These are phyloP conservation scores for Dissophora ornata DNA, from an alignment of 192 early-diverging fungal genomes.

Conservation along the genomic window DNA sequence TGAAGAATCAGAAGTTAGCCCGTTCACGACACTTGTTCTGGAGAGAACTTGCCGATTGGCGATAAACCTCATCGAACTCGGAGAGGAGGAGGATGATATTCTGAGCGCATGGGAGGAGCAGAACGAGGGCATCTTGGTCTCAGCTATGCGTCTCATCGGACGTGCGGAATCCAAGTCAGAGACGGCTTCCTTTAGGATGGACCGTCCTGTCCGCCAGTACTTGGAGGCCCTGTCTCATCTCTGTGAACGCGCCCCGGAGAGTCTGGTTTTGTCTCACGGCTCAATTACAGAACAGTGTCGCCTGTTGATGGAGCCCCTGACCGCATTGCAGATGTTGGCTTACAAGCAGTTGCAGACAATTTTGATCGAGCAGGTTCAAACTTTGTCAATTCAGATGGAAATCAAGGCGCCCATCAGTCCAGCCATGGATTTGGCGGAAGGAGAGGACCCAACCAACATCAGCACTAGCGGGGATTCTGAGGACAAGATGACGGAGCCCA, in stretches of 20 bases:
- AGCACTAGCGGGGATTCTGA: background rate
- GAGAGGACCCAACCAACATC: background rate
- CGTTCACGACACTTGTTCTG: slow-evolving; percentile 16
- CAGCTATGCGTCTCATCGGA: slow-evolving; percentile 38
- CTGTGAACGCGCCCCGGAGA: slow-evolving; percentile 22
- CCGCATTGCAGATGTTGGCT: slow-evolving; percentile 36
- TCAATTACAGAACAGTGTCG: slow-evolving; percentile 40
- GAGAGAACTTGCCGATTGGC: slow-evolving; percentile 26
- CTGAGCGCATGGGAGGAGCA: slow-evolving; percentile 47
- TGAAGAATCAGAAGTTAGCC: background rate
- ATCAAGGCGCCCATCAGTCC: slow-evolving; percentile 32
- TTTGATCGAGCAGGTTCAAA: slow-evolving; percentile 37
- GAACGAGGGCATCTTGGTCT: slow-evolving; percentile 25
- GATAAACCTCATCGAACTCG: slow-evolving; percentile 36
- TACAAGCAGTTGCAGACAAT: slow-evolving; percentile 45
- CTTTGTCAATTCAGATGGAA: slow-evolving; percentile 45
- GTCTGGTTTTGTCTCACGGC: slow-evolving; percentile 35
- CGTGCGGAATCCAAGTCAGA: slow-evolving; percentile 3
- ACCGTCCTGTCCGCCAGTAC: slow-evolving; percentile 48
- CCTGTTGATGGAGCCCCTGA: slow-evolving; percentile 30
- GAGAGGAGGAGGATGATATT: slow-evolving; percentile 43
- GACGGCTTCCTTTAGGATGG: slow-evolving; percentile 17
- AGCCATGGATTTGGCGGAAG: slow-evolving; percentile 13
- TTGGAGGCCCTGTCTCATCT: slow-evolving; percentile 26
- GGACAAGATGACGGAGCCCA: slow-evolving; percentile 43